Base-by-base conservation (phyloP, 768 basidiomycete species). In the Suillus sp. region DNA sequence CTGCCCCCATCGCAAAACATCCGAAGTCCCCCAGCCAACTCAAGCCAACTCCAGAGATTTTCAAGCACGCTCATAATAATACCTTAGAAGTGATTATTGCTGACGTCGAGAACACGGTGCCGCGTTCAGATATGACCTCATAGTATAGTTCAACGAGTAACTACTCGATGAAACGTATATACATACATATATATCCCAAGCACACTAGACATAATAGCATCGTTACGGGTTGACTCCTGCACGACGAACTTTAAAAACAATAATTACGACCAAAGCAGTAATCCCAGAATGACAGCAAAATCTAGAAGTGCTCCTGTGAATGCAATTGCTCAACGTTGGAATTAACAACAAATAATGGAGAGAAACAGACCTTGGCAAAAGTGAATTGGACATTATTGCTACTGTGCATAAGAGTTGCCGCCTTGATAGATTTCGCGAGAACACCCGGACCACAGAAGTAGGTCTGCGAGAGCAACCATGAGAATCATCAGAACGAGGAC, bases 361-460 rank as follows among this genome's bases (percentile, higher is more conserved):
- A 32, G 68, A 70, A 69, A 69, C 81, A 69, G 64, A 85, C 94
- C 86, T 96, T 96, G 22, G 89, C 88, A 74, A 97, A 96, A 1
- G 82, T 80, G 76, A 95, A 95, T 53, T 87, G 77, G 51, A 96
- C 84, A 40, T 80, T 77, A 14, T 85, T 70, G 58, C 80, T 81
- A 3, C 80, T 82, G 64, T 87, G 79, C 38, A 82, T 78, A 35
- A 84, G 72, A 14, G 88, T 86, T 13, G 92, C 92, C 64, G 86
- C 81, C 73, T 90, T 90, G 77, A 97, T 87, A 14, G 85, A 78
- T 71, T 89, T 90, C 25, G 91, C 92, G 48, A 97, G 81, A 22
- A 73, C 80, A 61, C 83, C 83, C 27, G 95, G 93, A 35, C 94
- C 94, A 71, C 94, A 95, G 81, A 93, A 95, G 78, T 93, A 95